Evolutionary conservation across 371 early-diverging fungal genomes (phyloP).

Genomic region (Mucor plumbeus): DNA sequence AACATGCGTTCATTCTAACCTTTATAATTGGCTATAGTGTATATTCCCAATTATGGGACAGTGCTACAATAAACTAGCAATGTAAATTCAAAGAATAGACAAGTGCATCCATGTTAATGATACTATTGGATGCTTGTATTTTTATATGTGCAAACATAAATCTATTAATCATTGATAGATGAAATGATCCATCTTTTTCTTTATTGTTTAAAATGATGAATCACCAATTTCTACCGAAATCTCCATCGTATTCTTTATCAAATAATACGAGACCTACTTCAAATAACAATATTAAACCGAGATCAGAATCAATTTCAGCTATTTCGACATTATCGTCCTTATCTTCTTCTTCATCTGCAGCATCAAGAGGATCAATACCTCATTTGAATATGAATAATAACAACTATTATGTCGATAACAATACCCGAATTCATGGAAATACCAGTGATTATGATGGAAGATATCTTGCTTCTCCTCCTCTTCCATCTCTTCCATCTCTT

Average conservation of each 20-base stretch:
- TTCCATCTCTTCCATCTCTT: not conserved
- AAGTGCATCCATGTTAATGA: not conserved
- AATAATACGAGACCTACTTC: not conserved
- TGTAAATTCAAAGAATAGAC: not conserved
- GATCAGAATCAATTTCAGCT: conserved; percentile 5
- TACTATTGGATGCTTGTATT: not conserved
- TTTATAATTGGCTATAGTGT: not conserved
- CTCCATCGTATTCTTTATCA: not conserved
- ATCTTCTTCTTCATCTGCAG: not conserved
- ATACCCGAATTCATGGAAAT: not conserved
- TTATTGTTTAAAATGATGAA: not conserved
- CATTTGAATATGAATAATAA: not conserved
- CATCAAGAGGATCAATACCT: not conserved
- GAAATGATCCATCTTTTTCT: not conserved
- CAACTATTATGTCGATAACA: not conserved
- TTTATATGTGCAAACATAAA: too few species aligned
- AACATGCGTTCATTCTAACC: not conserved
- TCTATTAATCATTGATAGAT: not conserved
- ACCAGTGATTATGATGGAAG: not conserved
- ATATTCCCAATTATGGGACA: not conserved
- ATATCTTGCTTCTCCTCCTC: not conserved
- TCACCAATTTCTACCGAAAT: not conserved
- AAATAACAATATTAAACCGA: not conserved
- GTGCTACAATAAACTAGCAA: not conserved
- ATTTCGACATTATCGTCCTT: not conserved